These are phyloP conservation scores for Magnolia officinalis DNA, from an alignment of 164 flowering plant genomes.

Conservation along the genomic window DNA sequence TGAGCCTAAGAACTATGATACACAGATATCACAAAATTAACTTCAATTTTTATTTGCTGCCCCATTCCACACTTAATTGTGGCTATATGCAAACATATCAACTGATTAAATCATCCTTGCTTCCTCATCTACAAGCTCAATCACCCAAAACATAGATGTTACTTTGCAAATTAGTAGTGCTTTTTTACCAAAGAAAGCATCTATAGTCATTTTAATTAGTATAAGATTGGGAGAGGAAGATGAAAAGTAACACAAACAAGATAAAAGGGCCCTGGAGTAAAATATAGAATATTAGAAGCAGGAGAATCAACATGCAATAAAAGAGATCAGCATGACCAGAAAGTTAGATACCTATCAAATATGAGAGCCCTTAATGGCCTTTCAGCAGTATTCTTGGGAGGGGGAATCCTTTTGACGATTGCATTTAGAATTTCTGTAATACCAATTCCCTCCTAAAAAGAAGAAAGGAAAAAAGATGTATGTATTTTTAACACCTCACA, in stretches of 20 bases:
- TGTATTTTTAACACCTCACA: background rate
- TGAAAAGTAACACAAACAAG: background rate
- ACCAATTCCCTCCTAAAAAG: constrained; percentile 85
- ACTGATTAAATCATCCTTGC: background rate
- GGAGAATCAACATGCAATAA: background rate
- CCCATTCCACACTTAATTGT: background rate
- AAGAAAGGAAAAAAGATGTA: background rate
- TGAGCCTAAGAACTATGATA: no score
- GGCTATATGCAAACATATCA: background rate
- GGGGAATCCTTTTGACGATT: constrained; percentile 74
- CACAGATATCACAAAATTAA: no score
- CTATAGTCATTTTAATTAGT: background rate
- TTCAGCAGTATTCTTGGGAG: constrained; percentile 66
- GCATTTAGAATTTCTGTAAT: constrained; percentile 80
- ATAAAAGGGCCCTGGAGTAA: background rate
- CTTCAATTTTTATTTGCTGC: background rate
- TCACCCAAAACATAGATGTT: no score
- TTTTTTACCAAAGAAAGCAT: background rate
- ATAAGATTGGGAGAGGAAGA: background rate
- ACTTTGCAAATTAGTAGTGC: background rate
- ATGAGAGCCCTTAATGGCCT: constrained; percentile 87
- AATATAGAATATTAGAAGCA: background rate
- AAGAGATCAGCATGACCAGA: background rate
- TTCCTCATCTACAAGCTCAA: no score
- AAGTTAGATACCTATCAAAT: constrained; percentile 73